Evolutionary conservation across 2,329 filamentous ascomycete genomes (phyloP), one percentile per base, ranked within the genome.

Genomic region (Pestalotiopsis fici): DNA sequence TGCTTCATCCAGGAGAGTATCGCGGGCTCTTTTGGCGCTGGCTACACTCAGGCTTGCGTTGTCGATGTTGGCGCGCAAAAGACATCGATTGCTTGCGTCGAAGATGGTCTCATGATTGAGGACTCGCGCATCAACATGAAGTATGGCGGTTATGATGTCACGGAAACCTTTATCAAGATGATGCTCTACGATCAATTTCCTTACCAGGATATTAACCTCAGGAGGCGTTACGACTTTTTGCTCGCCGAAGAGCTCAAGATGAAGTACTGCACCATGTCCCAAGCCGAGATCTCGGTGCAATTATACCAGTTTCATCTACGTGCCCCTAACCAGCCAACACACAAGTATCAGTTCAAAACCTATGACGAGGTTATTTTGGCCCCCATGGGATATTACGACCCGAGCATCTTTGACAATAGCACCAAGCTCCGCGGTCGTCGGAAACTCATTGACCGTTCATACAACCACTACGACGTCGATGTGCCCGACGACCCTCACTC

Each of bases 11-110:
- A 99, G 78, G 96, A 99, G 81, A 97, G 94, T 75, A 88, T 98
- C 76, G 95, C 95, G 0, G 95, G 95, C 3, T 96, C 94, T 0
- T 99, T 97, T 77, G 96, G 96, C 13, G 96, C 95, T 3, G 96
- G 96, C 7, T 98, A 97, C 76, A 97, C 95, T 0, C 94, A 93
- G 69, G 93, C 94, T 23, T 99, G 96, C 74, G 94, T 99, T 66
- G 94, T 99, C 12, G 96, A 99, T 77, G 92, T 99, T 66, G 96
- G 96, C 13, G 95, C 96, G 0, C 94, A 98, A 77, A 99, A 99
- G 85, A 98, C 96, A 1, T 97, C 96, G 0, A 92, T 99, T 37
- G 95, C 95, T 69, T 99, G 96, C 73, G 95, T 99, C 12, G 96
- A 99, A 74, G 96, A 99, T 78, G 96, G 96, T 2, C 92, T 99